Conservation (phyloP, 768 basidiomycete species). For the Dioszegia hungarica region DNA sequence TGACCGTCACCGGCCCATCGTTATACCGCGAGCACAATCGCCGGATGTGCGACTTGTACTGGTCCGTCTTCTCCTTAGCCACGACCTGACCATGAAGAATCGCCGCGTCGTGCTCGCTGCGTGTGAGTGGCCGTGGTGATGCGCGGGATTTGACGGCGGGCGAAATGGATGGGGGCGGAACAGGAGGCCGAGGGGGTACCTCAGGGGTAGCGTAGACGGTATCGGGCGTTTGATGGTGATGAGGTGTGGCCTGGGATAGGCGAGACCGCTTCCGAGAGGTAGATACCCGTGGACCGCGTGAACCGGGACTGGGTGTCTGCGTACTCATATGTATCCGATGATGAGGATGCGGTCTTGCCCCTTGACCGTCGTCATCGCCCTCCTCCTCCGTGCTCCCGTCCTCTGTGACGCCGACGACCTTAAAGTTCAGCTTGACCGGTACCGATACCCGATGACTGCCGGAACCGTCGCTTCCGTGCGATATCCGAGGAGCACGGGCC, state of each 20-base stretch:
- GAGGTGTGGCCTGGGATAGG: not conserved
- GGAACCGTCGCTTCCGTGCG: not conserved
- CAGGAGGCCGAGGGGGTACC: not conserved
- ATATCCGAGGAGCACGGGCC: not conserved
- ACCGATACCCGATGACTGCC: not conserved
- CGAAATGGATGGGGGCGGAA: not conserved
- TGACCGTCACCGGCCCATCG: not conserved
- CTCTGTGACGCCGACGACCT: not conserved
- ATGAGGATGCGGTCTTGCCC: not conserved
- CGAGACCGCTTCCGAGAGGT: not conserved
- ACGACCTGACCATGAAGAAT: conserved; percentile 6
- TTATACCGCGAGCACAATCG: conserved; percentile 5
- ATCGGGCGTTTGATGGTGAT: conserved; percentile 5
- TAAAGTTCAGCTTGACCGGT: not conserved
- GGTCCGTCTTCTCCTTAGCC: not conserved
- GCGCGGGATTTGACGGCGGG: not conserved
- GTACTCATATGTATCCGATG: not conserved
- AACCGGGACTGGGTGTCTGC: not conserved
- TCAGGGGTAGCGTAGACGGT: not conserved
- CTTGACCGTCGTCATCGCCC: not conserved
- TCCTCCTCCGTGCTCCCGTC: not conserved
- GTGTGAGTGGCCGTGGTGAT: not conserved
- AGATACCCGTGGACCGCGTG: not conserved
- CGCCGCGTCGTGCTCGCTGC: not conserved
- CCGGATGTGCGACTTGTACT: conserved; percentile 4